Evolutionary conservation across 148 eudicot species (phyloP).

Genomic region (Fagopyrum homotropicum): DNA sequence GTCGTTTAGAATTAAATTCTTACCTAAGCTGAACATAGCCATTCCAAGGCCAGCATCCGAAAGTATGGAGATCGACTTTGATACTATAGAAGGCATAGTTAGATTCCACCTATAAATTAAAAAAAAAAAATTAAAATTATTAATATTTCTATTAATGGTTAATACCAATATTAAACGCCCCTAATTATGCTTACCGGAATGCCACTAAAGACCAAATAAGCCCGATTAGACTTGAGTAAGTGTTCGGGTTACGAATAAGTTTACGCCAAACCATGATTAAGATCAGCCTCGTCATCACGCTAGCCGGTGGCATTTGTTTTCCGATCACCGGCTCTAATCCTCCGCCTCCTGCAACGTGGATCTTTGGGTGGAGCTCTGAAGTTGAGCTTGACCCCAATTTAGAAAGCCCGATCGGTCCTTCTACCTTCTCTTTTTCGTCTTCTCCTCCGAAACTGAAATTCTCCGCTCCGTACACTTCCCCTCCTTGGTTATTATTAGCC

Average conservation of each 20-base stretch:
- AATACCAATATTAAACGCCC: background rate
- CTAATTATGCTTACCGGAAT: constrained; percentile 27
- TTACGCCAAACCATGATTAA: constrained; percentile 46
- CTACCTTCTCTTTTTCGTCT: constrained; percentile 36
- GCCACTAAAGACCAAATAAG: constrained; percentile 51
- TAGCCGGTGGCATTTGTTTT: constrained; percentile 85
- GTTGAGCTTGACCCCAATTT: constrained; percentile 63
- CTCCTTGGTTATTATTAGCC: constrained; percentile 19
- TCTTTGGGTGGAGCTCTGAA: constrained; percentile 46
- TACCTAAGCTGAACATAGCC: constrained; percentile 65
- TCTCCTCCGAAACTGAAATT: constrained; percentile 56
- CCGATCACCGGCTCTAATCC: constrained; percentile 20
- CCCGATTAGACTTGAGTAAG: constrained; percentile 49
- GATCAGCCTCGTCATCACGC: constrained; percentile 75
- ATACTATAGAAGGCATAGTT: constrained; percentile 36
- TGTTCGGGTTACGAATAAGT: constrained; percentile 55
- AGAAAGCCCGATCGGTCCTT: constrained; percentile 35
- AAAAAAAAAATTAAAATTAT: background rate
- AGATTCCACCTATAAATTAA: constrained; percentile 37
- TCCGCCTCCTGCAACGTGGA: constrained; percentile 19
- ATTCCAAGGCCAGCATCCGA: constrained; percentile 63
- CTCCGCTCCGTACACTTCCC: constrained; percentile 48
- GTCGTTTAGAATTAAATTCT: background rate
- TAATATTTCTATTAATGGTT: background rate
- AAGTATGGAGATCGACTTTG: constrained; percentile 39